phyloP scores from a whole-genome alignment of 305 asterid genomes.

The Ajuga reptans region DNA sequence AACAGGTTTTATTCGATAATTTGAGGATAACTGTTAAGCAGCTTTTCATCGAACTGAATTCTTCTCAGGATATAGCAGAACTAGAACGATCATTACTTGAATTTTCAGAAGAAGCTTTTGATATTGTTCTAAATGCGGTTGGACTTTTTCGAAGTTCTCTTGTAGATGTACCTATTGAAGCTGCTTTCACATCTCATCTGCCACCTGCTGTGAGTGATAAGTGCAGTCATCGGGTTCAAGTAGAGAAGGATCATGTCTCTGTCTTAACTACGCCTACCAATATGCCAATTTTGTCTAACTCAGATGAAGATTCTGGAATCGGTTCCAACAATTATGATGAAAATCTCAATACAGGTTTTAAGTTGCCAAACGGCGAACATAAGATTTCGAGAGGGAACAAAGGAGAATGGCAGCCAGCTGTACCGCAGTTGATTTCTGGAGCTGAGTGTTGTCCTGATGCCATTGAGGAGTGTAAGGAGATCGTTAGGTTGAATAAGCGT shows the following conservation, averaged over 20 bases:
- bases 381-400: conserved; percentile 18
- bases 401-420: conserved; percentile 36
- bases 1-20: conserved; percentile 43
- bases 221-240: conserved; percentile 19
- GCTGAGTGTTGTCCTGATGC: conserved; percentile 43
- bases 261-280: conserved; percentile 20
- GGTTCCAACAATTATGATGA: conserved; percentile 21
- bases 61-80: conserved; percentile 26
- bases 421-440: conserved; percentile 31
- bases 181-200: conserved; percentile 23
- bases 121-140: conserved; percentile 26
- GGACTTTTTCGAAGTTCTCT: conserved; percentile 19
- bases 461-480: conserved; percentile 26
- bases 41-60: conserved; percentile 32
- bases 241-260: conserved; percentile 14
- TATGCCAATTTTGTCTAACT: conserved; percentile 22
- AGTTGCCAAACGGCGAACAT: conserved; percentile 14
- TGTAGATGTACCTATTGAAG: conserved; percentile 30
- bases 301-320: conserved; percentile 27
- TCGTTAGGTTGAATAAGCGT: background rate
- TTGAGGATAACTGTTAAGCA: conserved; percentile 36
- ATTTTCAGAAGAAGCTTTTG: conserved; percentile 36
- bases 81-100: conserved; percentile 27
- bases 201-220: conserved; percentile 20
- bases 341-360: conserved; percentile 17